Evolutionary conservation across 345 rosid genomes (phyloP), one percentile per base, ranked within the genome.

Genomic region (Syzygium jambos): DNA sequence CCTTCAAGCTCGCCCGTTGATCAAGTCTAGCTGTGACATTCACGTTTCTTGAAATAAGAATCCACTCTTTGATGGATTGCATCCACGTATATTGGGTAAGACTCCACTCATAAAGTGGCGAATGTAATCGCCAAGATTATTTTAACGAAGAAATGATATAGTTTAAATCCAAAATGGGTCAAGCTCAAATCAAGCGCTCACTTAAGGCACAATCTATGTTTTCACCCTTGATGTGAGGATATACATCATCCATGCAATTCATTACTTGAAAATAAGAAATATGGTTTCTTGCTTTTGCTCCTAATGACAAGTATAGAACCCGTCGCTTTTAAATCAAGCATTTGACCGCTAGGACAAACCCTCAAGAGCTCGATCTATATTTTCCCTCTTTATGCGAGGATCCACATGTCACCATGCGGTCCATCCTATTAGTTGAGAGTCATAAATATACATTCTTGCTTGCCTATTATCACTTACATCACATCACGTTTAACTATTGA

Each of bases 21-120:
- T 57, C 63, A 23, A 25, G 11, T 10, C 13, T 25, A 57, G 63
- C 0, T 1, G 3, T 2, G 1, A 57, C 63, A 57, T 57, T 4
- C 29, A 25, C 29, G 0, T 2, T 3, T 57, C 29, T 57, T 0
- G 29, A 57, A 57, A 25, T 1, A 57, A 10, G 1, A 57, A 25
- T 25, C 5, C 29, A 2, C 7, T 57, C 0, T 0, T 4, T 1
- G 5, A 0, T 57, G 3, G 29, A 57, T 0, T 57, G 5, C 14
- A 25, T 57, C 15, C 1, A 57, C 25, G 14, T 4, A 4, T 1
- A 23, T 57, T 3, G 4, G 23, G 2, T 9, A 1, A 56, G 5
- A 56, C 61, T 3, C 12, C 10, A 11, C 0, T 56, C 1, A 3
- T 0, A 22, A 9, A 57, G 6, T 57, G 63, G 7, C 0, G 3